Base-by-base conservation (phyloP, 164 flowering plant genomes). In the Nymphaea thermarum region DNA sequence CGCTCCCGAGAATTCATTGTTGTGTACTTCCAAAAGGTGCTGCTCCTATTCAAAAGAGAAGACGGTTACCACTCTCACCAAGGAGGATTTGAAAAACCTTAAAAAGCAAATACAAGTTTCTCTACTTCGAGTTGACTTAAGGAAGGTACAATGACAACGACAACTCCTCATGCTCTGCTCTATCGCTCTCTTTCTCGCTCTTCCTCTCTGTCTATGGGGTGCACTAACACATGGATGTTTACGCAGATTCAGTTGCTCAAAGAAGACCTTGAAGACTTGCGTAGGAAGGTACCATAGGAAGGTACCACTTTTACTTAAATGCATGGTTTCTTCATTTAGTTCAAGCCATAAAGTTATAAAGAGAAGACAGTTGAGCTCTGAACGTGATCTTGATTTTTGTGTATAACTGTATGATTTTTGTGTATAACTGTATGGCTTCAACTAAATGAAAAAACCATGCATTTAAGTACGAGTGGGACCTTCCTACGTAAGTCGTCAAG, bases 221-320 rank as follows among this genome's bases (percentile, higher is more conserved):
- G 43, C 6, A 65, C 12, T 63, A 18, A 16, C 55, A 16, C 36
- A 36, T 43, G 4, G 41, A 62, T 62, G 18, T 8, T 5, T 25
- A n/a, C 67, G n/a, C 77, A 82, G 85, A 72, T 66, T 43, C 75
- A 80, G 64, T 77, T 80, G 62, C 59, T 82, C 63, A 79, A 75
- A 16, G 82, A 82, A 69, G 83, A n/a, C n/a, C n/a, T n/a, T n/a
- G 85, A 78, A 67, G 80, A 82, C 69, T 68, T 82, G 2, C 72
- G 75, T 5, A 77, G 77, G 77, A 80, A 80, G 83, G 85, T 80
- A 65, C 43, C n/a, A n/a, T 5, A 77, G 77, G 77, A 80, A 80
- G 83, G 85, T 80, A 65, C 43, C 2, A 14, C 45, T 5, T 14
- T 4, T 25, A 1, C 8, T 3, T 53, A 36, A 4, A 45, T 43